Base-by-base conservation (phyloP, 345 rosid species). In the Rhodomyrtus tomentosa region DNA sequence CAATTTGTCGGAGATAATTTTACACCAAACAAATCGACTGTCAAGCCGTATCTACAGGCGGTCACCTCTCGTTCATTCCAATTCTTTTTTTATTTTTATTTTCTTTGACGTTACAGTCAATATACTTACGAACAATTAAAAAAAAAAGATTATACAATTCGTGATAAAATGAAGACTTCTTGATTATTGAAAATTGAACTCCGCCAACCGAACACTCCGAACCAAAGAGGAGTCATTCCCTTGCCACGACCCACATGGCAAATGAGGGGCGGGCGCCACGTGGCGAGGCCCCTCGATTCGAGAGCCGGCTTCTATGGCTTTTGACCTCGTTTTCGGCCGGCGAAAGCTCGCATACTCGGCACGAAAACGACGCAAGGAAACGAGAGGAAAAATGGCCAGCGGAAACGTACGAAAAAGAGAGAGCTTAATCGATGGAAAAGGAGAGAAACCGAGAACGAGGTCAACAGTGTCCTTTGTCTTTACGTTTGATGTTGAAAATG, bases 321-420 rank as follows among this genome's bases (percentile, higher is more conserved):
- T 84, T 88, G 90, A 87, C 90, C 72, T 84, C 42, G 18, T 38
- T 81, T 7, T 62, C 79, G 29, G 85, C 90, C 83, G 90, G 88
- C 89, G 73, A 49, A 38, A 36, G 62, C 55, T 6, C 16, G 14
- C 52, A 24, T 54, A 45, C 36, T 4, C 45, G 25, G 32, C 11
- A 40, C 40, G 40, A 62, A 4, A 0, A 1, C 2, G 74, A 62
- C 1, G 5, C 53, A 16, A 49, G 18, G 52, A 15, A 13, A 36
- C 22, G 40, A 29, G 40, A 29, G 74, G 40, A 16, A 68, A 20
- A 32, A 32, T 18, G 76, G 76, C 45, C 10, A 16, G 24, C 13
- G 25, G 12, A 68, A 36, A 38, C 45, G 76, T 68, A 36, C 76
- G 18, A 59, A 15, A 29, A 18, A 29, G 55, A 18, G 32, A 21